These are phyloP conservation scores for Phytophthora parvispora DNA, from an alignment of 352 stramenopile species.

Conservation along the genomic window DNA sequence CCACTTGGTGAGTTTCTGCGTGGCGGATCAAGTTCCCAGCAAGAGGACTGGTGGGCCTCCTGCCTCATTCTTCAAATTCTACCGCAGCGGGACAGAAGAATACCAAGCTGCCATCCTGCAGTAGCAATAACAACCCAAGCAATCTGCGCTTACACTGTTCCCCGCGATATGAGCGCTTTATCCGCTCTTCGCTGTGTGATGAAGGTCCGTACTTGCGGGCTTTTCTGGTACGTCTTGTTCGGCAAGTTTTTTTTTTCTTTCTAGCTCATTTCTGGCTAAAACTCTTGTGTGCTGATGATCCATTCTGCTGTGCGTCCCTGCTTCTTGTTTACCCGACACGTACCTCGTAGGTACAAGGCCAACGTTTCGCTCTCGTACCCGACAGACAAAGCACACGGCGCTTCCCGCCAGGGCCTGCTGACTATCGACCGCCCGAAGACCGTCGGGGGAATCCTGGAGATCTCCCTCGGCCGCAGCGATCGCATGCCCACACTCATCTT, in stretches of 20 bases:
- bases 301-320: background rate
- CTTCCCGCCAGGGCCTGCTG: background rate
- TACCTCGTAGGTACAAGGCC: conserved; percentile 10
- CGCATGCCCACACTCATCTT: conserved; percentile 5
- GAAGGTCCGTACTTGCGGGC: conserved; percentile 16
- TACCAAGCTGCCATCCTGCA: background rate
- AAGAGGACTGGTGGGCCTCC: background rate
- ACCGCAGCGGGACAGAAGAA: background rate
- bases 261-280: too few species aligned
- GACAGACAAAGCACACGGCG: background rate
- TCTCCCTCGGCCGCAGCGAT: conserved; percentile 2
- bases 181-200: conserved; percentile 15
- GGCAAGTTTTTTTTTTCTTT: background rate
- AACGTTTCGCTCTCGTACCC: conserved; percentile 18
- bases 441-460: conserved; percentile 9
- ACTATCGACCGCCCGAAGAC: conserved; percentile 1
- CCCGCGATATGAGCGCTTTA: conserved; percentile 6
- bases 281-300: background rate
- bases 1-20: background rate
- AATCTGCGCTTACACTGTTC: background rate
- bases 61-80: conserved; percentile 22
- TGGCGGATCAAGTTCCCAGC: background rate
- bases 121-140: background rate
- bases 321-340: conserved; percentile 22
- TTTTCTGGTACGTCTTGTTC: conserved; percentile 20